These are phyloP conservation scores for Fusarium acutatum DNA, from an alignment of 2,329 filamentous ascomycete species.

Conservation along the genomic window DNA sequence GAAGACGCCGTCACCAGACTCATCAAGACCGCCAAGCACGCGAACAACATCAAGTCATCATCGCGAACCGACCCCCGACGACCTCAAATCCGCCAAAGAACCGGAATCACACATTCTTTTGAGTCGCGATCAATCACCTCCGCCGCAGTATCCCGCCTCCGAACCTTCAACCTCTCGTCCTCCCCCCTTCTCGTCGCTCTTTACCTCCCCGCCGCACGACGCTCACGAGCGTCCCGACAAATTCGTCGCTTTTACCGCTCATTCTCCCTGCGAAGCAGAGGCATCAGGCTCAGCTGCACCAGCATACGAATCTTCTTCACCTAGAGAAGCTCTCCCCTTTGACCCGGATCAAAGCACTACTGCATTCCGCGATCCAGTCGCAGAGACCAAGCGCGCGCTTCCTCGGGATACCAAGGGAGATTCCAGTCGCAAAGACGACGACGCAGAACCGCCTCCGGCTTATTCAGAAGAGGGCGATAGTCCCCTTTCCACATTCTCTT, in stretches of 20 bases:
- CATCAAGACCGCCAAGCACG: constrained; percentile 38
- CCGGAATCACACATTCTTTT: constrained; percentile 37
- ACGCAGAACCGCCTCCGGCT: constrained; percentile 92
- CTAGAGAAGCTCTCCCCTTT: constrained; percentile 48
- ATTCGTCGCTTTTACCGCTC: constrained; percentile 43
- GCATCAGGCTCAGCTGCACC: constrained; percentile 58
- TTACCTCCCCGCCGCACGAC: constrained; percentile 51
- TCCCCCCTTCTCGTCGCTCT: constrained; percentile 70
- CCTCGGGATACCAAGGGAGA: constrained; percentile 83
- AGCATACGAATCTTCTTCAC: constrained; percentile 59
- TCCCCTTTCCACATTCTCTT: constrained; percentile 90
- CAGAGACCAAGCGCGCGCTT: constrained; percentile 85
- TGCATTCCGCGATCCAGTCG: constrained; percentile 61
- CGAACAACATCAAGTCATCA: constrained; percentile 39
- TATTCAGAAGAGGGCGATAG: constrained; percentile 96
- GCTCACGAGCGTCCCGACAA: constrained; percentile 48
- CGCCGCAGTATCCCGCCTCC: constrained; percentile 67
- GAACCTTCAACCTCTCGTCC: constrained; percentile 63
- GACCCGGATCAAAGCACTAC: constrained; percentile 48
- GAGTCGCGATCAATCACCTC: constrained; percentile 58
- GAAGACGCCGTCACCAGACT: constrained; percentile 43
- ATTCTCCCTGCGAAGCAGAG: constrained; percentile 38
- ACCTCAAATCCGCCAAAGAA: constrained; percentile 35
- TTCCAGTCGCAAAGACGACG: constrained; percentile 77
- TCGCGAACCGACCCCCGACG: constrained; percentile 32